Conservation (phyloP, 2,329 filamentous ascomycete species). For the Aspergillus thermomutatus region DNA sequence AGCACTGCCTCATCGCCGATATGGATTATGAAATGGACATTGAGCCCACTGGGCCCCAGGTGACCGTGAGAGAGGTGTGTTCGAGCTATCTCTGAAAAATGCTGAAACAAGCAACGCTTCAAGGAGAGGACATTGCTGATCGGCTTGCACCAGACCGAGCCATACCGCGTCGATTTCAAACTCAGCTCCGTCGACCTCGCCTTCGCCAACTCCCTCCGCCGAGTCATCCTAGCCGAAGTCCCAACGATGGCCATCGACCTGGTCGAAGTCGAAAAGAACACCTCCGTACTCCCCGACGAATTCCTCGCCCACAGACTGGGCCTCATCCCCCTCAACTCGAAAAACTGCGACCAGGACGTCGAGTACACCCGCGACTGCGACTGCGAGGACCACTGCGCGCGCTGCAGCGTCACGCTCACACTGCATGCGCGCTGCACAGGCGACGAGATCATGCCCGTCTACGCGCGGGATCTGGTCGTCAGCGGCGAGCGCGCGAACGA, state of each 20-base stretch:
- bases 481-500: conserved; percentile 67
- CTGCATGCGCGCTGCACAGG: conserved; percentile 82
- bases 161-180: conserved; percentile 83
- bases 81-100: background rate
- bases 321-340: conserved; percentile 80
- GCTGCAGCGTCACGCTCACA: conserved; percentile 80
- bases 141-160: conserved; percentile 60
- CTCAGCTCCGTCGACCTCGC: conserved; percentile 84
- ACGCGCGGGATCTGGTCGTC: conserved; percentile 81
- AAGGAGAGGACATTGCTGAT: background rate
- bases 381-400: conserved; percentile 91
- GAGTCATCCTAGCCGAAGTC: conserved; percentile 88
- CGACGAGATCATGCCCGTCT: conserved; percentile 89
- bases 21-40: conserved; percentile 49
- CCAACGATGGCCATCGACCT: conserved; percentile 93
- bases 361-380: conserved; percentile 92
- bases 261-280: conserved; percentile 89
- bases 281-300: conserved; percentile 92
- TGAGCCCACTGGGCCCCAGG: conserved; percentile 46
- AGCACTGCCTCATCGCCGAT: conserved; percentile 22
- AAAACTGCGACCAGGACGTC: conserved; percentile 74
- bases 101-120: background rate
- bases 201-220: conserved; percentile 88
- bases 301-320: conserved; percentile 92
- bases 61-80: conserved; percentile 46